Percentiles rank a stretch among this genome's conserved stretches.
These are phyloP conservation scores for Pyrenochaeta sp. DNA, from an alignment of 2,329 filamentous ascomycete species.

Conservation along the genomic window DNA sequence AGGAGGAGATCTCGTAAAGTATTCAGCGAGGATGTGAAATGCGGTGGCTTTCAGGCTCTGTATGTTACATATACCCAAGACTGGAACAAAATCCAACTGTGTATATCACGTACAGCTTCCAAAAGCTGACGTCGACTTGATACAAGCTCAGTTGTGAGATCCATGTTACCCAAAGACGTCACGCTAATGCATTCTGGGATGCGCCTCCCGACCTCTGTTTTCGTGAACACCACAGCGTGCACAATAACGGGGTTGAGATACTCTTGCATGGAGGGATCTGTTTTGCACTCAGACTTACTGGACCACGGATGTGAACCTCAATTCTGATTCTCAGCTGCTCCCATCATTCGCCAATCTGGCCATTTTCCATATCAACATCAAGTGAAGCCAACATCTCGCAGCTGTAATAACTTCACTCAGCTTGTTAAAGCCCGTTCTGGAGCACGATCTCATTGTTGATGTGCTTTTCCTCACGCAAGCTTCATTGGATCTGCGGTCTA, in stretches of 20 bases:
- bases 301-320: too few species aligned
- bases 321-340: not conserved
- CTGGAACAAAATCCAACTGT: not conserved
- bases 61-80: too few species aligned
- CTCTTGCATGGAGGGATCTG: not conserved
- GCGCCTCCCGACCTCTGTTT: constrained; percentile 1
- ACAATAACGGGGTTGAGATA: not conserved
- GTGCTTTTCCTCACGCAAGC: not conserved
- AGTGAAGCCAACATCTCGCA: not conserved
- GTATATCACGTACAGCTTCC: not conserved
- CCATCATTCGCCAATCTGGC: not conserved
- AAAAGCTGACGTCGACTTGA: not conserved
- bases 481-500: not conserved
- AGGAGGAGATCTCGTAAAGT: not conserved
- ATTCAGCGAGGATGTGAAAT: not conserved
- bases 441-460: too few species aligned
- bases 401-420: not conserved
- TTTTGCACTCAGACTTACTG: not conserved
- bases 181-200: not conserved
- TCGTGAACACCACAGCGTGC: not conserved
- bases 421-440: too few species aligned
- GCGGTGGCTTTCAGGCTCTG: not conserved
- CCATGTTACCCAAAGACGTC: not conserved
- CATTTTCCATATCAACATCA: not conserved
- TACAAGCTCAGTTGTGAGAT: not conserved